Evolutionary conservation across 495 filamentous ascomycete species (phyloP), one percentile per base, ranked within the genome.

Genomic region (Xylaria grammica): DNA sequence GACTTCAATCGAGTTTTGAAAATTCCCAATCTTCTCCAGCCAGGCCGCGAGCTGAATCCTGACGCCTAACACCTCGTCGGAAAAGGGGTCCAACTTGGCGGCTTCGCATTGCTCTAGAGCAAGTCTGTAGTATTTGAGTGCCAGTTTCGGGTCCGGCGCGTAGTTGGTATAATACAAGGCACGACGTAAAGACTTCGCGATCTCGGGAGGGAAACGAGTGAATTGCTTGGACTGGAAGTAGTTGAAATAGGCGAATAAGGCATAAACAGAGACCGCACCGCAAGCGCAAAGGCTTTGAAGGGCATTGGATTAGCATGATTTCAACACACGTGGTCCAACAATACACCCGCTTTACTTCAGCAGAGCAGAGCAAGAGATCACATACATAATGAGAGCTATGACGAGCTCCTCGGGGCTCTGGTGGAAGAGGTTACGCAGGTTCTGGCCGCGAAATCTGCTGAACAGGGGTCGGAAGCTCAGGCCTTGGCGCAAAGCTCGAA

Each of bases 161-260:
- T 88, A 84, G 69, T 97, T 91, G 69, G 87, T 91, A 77, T 91
- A 97, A 77, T 92, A 97, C 17, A 98, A 79, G 0, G 91, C 95
- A 48, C 86, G 85, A n/a, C 95, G 92, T 13, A 99, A 82, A 51
- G 89, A 83, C 52, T 89, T 86, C 9, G 92, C 90, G 30, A 98
- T 89, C 11, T 89, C 84, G 36, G 88, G 84, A 1, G 95, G 95
- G 78, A 89, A 98, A 48, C 89, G 86, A 30, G 80, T 82, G 68
- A 82, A 81, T 65, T 80, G 75, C 19, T 63, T 65, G 13, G 75
- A 73, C 70, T 90, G 82, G 77, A 91, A 94, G 63, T 90, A 88
- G 60, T 76, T 87, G 34, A 87, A 75, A 80, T 94, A 92, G 59
- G 89, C 69, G 69, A 89, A 90, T 64, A 83, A 81, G 22, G 77